phyloP scores from a whole-genome alignment of 306 rosid species.

The Trichosanthes truncata region DNA sequence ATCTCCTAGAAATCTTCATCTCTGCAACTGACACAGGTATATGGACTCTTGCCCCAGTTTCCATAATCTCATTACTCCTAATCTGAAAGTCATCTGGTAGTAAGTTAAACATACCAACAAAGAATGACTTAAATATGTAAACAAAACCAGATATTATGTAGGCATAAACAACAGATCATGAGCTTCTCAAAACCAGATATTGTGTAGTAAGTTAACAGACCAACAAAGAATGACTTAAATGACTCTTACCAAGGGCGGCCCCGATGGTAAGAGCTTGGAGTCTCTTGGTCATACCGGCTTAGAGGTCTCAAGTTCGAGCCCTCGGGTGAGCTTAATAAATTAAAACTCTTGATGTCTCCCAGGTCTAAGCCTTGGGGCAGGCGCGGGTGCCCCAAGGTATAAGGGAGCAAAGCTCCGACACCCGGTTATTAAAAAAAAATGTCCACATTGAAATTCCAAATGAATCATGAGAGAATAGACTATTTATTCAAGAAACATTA shows the following conservation, averaged over 20 bases:
- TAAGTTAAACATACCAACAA: neutral
- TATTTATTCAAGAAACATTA: slow-evolving; percentile 16
- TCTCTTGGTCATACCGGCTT: too few relatives aligned
- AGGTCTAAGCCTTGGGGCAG: too few relatives aligned
- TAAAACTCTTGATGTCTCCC: too few relatives aligned
- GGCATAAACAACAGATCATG: neutral
- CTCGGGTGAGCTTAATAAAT: too few relatives aligned
- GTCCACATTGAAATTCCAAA: neutral
- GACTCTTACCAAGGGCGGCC: too few relatives aligned
- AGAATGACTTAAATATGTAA: slow-evolving; percentile 13
- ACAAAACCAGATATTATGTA: neutral
- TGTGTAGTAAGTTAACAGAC: too few relatives aligned
- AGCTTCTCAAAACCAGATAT: neutral
- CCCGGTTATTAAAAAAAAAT: neutral
- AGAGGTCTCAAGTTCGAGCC: too few relatives aligned
- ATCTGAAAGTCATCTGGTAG: slow-evolving; percentile 51
- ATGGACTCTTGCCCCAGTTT: slow-evolving; percentile 45
- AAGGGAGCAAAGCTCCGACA: too few relatives aligned
- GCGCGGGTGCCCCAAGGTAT: too few relatives aligned
- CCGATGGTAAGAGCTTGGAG: too few relatives aligned
- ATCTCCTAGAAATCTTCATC: slow-evolving; percentile 76
- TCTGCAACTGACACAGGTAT: slow-evolving; percentile 76
- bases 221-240: too few relatives aligned
- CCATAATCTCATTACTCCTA: slow-evolving; percentile 61
- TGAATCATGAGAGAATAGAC: neutral